phyloP scores from a whole-genome alignment of 2,329 filamentous ascomycete genomes.

The Neonectria faginata region DNA sequence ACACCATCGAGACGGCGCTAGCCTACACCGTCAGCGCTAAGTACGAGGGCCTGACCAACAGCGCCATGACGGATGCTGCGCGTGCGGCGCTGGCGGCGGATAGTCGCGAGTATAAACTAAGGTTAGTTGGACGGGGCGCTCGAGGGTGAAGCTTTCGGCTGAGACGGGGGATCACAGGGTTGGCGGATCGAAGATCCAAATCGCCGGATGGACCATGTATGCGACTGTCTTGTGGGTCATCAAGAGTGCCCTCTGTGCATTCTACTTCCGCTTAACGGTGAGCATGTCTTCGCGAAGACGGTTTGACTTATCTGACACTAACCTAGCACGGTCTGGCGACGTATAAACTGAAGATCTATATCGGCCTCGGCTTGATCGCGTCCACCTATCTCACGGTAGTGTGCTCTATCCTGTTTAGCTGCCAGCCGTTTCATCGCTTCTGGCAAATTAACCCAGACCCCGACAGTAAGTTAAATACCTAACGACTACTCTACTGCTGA shows the following conservation, averaged over 20 bases:
- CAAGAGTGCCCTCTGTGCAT: slow-evolving; percentile 64
- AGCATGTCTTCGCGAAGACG: slow-evolving; percentile 42
- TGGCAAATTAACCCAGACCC: slow-evolving; percentile 59
- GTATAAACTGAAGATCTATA: slow-evolving; percentile 44
- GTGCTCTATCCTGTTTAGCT: slow-evolving; percentile 51
- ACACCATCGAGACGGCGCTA: slow-evolving; percentile 45
- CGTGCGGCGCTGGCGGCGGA: slow-evolving; percentile 54
- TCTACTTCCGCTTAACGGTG: slow-evolving; percentile 64
- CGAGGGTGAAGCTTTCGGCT: not conserved
- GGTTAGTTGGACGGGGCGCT: slow-evolving; percentile 28
- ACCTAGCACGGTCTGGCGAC: slow-evolving; percentile 37
- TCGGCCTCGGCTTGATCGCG: slow-evolving; percentile 51
- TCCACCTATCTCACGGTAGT: slow-evolving; percentile 50
- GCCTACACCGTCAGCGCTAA: slow-evolving; percentile 54
- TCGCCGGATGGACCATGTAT: slow-evolving; percentile 65
- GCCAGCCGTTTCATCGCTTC: slow-evolving; percentile 50
- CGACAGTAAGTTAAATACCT: slow-evolving; percentile 48
- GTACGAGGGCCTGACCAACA: slow-evolving; percentile 60
- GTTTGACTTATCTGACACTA: slow-evolving; percentile 37
- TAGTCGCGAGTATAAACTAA: slow-evolving; percentile 54
- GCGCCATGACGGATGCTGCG: slow-evolving; percentile 61
- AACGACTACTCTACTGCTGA: slow-evolving; percentile 12
- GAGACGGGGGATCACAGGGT: slow-evolving; percentile 50
- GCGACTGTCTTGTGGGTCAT: slow-evolving; percentile 62
- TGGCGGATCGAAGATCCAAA: slow-evolving; percentile 64